Conservation (phyloP, 1,284 basidiomycete genomes). For the Cryptococcus wingfieldii region DNA sequence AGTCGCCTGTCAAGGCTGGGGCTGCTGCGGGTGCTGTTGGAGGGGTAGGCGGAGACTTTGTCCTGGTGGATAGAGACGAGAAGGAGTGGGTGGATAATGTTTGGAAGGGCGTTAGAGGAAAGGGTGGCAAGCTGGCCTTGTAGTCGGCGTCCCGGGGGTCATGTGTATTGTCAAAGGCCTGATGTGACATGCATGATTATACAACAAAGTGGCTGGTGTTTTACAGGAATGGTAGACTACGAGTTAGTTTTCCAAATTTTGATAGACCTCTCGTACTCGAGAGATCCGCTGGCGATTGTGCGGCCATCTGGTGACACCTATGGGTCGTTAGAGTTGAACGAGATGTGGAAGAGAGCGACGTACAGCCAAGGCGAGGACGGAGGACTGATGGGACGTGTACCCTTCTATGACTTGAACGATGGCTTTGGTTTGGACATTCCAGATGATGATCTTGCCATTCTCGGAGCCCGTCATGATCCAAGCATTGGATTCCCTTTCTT, state of each 20-base stretch:
- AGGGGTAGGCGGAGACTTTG: conserved; percentile 24
- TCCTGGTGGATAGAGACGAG: conserved; percentile 40
- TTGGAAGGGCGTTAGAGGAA: conserved; percentile 39
- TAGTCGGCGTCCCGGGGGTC: background rate
- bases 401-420: conserved; percentile 67
- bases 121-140: conserved; percentile 25
- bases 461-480: conserved; percentile 85
- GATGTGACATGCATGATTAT: background rate
- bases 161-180: no score
- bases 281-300: conserved; percentile 73
- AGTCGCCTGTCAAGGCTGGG: conserved; percentile 1
- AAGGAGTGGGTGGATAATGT: conserved; percentile 46
- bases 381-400: conserved; percentile 11
- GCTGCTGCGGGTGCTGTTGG: background rate
- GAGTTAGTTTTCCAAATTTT: conserved; percentile 58
- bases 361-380: conserved; percentile 45
- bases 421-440: conserved; percentile 82
- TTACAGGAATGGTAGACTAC: background rate
- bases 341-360: conserved; percentile 1
- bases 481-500: conserved; percentile 8
- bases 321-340: background rate
- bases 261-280: conserved; percentile 78
- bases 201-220: background rate
- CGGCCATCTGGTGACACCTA: conserved; percentile 67
- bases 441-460: conserved; percentile 79